phyloP scores from a whole-genome alignment of 495 filamentous ascomycete species.

The Xylaria nigripes region DNA sequence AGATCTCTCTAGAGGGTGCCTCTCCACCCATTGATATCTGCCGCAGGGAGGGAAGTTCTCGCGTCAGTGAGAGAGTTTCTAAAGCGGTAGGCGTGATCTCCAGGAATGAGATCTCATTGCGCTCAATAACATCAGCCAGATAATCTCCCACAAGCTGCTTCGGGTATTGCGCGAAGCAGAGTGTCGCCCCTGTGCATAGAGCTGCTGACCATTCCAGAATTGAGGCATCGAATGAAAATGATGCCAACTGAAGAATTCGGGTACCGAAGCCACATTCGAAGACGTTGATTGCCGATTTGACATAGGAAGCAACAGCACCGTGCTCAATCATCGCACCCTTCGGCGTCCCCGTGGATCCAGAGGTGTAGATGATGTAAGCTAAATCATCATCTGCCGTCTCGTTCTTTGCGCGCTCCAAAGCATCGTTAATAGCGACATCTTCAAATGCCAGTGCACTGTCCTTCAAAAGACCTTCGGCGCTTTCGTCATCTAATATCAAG shows the following conservation, averaged over 20 bases:
- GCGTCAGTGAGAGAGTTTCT: not conserved
- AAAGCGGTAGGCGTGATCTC: not conserved
- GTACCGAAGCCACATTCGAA: conserved; percentile 26
- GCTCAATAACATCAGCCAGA: conserved; percentile 26
- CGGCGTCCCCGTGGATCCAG: conserved; percentile 22
- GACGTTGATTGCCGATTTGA: not conserved
- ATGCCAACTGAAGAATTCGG: conserved; percentile 46
- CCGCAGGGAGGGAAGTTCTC: not conserved
- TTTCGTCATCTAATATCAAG: not conserved
- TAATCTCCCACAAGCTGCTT: not conserved
- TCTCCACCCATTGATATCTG: not conserved
- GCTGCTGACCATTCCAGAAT: conserved; percentile 45
- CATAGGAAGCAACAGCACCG: not conserved
- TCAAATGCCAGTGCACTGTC: not conserved
- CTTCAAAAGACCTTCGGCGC: not conserved
- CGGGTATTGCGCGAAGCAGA: conserved; percentile 37
- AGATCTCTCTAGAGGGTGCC: not conserved
- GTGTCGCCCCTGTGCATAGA: conserved; percentile 45
- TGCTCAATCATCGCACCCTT: conserved; percentile 19
- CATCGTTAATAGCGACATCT: not conserved
- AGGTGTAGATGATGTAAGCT: conserved; percentile 21
- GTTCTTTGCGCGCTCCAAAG: not conserved
- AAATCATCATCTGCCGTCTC: not conserved
- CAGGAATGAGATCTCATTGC: not conserved
- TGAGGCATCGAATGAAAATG: conserved; percentile 49